Evolutionary conservation across 1,139 yeast species (phyloP), one percentile per base, ranked within the genome.

Genomic region (Pichia inconspicua): DNA sequence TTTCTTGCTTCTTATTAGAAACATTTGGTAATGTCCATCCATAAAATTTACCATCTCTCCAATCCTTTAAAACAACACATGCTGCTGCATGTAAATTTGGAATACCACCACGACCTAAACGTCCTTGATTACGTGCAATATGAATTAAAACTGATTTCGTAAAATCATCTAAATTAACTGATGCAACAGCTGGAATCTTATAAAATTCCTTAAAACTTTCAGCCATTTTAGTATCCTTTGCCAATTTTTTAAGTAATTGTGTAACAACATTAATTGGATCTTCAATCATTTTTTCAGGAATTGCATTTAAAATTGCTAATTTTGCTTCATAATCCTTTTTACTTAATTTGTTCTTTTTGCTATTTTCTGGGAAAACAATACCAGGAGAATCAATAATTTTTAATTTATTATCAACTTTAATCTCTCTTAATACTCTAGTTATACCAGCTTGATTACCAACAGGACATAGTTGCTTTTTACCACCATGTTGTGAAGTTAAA

Each of bases 371-470:
- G 80, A 92, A 92, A 40, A 94, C 97, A 55, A 92, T 92, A 64
- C 98, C 98, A 45, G 98, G 98, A 45, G 97, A 88, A 66, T 92
- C 98, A 63, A 92, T 75, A 54, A 92, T 75, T 66, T 85, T 87
- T 58, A 92, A 76, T 66, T 89, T 89, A 63, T 82, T 84, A 65
- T 92, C 98, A 53, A 92, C 78, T 69, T 92, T 92, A 52, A 92
- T 89, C 66, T 89, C 95, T 69, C 97, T 80, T 66, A 92, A 72
- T 4, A 92, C 73, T 1, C 96, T 90, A 31, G 98, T 92, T 37
- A 92, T 92, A 65, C 98, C 98, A 4, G 99, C 97, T 69, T 86
- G 94, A 61, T 95, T 94, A 42, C 98, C 99, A 34, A 87, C 95
- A 14, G 98, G 97, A 65, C 98, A 92, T 11, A 92, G 94, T n/a